Base-by-base conservation (phyloP, 2,329 filamentous ascomycete species). In the Didymella sp. region DNA sequence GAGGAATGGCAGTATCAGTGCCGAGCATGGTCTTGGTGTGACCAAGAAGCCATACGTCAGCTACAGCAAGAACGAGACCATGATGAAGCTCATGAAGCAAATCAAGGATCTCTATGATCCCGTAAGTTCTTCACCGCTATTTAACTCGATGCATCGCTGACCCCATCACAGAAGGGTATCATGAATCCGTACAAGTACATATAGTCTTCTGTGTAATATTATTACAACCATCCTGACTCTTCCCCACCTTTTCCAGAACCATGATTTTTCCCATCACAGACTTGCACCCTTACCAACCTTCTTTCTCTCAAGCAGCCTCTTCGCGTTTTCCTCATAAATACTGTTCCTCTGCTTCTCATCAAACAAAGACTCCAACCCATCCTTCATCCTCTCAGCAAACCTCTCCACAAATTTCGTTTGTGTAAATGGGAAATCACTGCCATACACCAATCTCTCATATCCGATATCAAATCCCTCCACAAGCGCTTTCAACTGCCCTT, bases 141-240 rank as follows among this genome's bases (percentile, higher is more conserved):
- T 21, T 45, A 21, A 46, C 48, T 15, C 49, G 17, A 35, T 19
- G 8, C 11, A 17, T 17, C 6, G 47, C 69, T 67, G 59, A 75
- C 58, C 1, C 19, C 15, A 0, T 7, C 27, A 7, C 28, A 96
- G 92, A 96, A 96, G 67, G 93, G 92, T 44, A 98, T 98, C 78
- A 96, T 98, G 92, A 98, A 97, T 79, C 94, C 94, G 0, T 98
- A 98, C 82, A 98, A 98, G 80, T 98, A 97, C 76, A 89, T 98
- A 67, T 82, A 75, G 43, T 41, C 27, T 12, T 31, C 12, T 6
- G 8, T 50, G 9, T 41, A 30, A 46, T 45, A 51, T 49, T 41
- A 59, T 41, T 42, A 58, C n/a, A 24, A 48, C 9, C 13, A 51
- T 58, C 22, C 4, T 47, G 42, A 24, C 11, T 28, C 35, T 19